Base-by-base conservation (phyloP, 306 rosid species). In the Betula pendula region DNA sequence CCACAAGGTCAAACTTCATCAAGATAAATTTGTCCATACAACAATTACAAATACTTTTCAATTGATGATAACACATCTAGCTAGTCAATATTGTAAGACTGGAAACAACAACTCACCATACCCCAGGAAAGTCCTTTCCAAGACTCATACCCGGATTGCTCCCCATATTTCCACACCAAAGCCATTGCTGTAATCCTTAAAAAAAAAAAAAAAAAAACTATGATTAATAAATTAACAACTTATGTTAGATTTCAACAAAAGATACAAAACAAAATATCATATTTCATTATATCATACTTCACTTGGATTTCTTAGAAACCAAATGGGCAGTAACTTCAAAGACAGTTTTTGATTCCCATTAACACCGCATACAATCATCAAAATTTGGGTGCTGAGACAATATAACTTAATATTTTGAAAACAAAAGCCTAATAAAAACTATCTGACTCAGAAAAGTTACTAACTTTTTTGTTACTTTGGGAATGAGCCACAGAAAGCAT, bases 111-210 rank as follows among this genome's bases (percentile, higher is more conserved):
- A 81, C 90, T 79, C 68, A 94, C 99, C 99, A 92, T 95, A 10
- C 92, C 98, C 99, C 97, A 95, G 56, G 99, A 85, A 42, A 95
- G 97, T 20, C 99, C 97, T 80, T 95, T 95, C 99, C 99, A 90
- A 42, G 97, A 80, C 63, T 91, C 75, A 84, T 82, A 77, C 8
- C 90, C 92, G 8, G 99, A 79, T 84, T 86, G 90, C 22, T 95
- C 96, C 7, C 92, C 97, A 38, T 95, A 90, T 70, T 85, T 90
- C 99, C 99, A 95, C 79, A 95, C 97, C 96, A 92, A 89, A 72
- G 85, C 90, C 99, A 95, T 95, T 44, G 97, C 99, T 79, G 88
- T 66, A 50, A 92, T 82, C 99, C 98, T 92, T 80, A 10, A 27
- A 80, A 81, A 20, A 70, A 29, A 22, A 17, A 47, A 25, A 24